A percentile compares a stretch with the other conserved stretches of the same genome.
Evolutionary conservation across 2,329 filamentous ascomycete genomes (phyloP).

Genomic region (Alternaria hordeiaustralica): DNA sequence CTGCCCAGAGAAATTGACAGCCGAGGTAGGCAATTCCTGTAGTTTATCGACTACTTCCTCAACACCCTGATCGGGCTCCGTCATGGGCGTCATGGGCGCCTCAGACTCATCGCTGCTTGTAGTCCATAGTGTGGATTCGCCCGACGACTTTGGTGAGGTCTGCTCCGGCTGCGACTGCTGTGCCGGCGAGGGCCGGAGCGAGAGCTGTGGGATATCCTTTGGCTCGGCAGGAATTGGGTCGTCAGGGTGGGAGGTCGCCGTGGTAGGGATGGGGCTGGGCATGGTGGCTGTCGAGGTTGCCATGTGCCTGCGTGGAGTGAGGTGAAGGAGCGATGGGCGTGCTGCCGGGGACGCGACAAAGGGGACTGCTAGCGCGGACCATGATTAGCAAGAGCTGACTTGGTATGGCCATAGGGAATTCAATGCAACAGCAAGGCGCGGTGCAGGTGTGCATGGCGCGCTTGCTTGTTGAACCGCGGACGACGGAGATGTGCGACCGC

Average conservation of each 20-base stretch:
- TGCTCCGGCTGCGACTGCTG: conserved; percentile 36
- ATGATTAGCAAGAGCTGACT: conserved; percentile 37
- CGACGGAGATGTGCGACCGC: conserved; percentile 1
- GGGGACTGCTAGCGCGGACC: conserved; percentile 24
- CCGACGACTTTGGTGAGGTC: conserved; percentile 50
- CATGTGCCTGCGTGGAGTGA: conserved; percentile 25
- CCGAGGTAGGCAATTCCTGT: conserved; percentile 45
- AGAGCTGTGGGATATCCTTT: conserved; percentile 41
- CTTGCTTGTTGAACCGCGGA: conserved; percentile 7
- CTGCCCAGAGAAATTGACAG: conserved; percentile 47
- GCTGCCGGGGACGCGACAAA: conserved; percentile 29
- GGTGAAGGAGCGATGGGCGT: conserved; percentile 13
- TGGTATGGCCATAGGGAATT: neutral
- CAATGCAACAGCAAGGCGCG: neutral
- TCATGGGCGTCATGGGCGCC: conserved; percentile 53
- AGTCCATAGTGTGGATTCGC: conserved; percentile 50
- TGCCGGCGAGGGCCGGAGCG: conserved; percentile 1
- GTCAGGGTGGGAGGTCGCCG: conserved; percentile 54
- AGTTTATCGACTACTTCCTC: conserved; percentile 54
- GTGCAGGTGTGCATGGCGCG: neutral
- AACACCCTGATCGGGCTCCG: conserved; percentile 50
- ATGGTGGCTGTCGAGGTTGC: conserved; percentile 28
- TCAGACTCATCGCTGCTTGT: conserved; percentile 52
- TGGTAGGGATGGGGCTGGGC: conserved; percentile 46
- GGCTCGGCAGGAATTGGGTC: conserved; percentile 56